Conservation (phyloP, 2,329 filamentous ascomycete species). For the Arthrobotrys musiformis region DNA sequence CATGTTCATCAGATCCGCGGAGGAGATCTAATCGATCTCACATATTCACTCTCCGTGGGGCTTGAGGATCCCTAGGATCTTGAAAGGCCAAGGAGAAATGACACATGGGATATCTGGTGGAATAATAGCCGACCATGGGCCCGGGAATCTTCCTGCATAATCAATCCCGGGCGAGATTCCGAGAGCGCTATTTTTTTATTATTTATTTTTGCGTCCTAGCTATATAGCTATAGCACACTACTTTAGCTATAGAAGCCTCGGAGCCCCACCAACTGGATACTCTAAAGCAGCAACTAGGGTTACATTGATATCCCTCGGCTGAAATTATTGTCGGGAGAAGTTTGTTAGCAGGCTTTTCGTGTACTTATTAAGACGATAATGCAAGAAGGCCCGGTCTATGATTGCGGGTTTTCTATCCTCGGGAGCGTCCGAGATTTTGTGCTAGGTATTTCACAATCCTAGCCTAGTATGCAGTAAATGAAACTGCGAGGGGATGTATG, state of each 20-base stretch:
- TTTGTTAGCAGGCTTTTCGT: neutral
- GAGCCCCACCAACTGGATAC: no score
- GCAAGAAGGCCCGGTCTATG: neutral
- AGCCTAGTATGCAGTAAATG: no score
- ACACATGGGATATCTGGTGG: neutral
- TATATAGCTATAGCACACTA: no score
- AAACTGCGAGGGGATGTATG: neutral
- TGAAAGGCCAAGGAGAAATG: neutral
- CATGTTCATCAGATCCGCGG: neutral
- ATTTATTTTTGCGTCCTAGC: no score
- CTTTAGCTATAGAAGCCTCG: no score
- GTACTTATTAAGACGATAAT: neutral
- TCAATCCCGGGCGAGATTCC: neutral
- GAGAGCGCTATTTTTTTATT: neutral
- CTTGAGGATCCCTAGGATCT: neutral
- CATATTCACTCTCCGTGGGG: neutral
- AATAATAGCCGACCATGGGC: conserved; percentile 2
- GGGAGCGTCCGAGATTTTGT: neutral
- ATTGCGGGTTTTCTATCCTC: neutral
- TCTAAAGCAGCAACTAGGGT: neutral
- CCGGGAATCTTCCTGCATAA: neutral
- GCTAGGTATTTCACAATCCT: neutral
- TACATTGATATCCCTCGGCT: neutral
- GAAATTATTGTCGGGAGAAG: neutral
- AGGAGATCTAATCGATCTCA: neutral